Evolutionary conservation across 2,329 filamentous ascomycete genomes (phyloP).

Genomic region (Colletotrichum sansevieriae): DNA sequence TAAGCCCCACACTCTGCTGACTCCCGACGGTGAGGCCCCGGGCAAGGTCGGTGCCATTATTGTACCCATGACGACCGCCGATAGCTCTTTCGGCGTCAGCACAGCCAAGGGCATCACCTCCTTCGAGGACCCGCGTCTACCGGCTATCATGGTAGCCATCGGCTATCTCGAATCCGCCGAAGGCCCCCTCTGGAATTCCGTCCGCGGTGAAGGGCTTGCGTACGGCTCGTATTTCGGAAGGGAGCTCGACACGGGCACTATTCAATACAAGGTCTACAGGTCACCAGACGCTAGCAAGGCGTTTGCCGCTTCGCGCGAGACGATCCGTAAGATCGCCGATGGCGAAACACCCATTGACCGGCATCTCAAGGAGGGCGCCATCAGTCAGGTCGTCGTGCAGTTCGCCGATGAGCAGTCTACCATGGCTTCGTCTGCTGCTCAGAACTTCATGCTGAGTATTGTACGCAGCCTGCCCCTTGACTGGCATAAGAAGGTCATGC

Average conservation of each 20-base stretch:
- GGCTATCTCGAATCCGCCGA: slow-evolving; percentile 94
- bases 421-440: slow-evolving; percentile 83
- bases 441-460: slow-evolving; percentile 86
- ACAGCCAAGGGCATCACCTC: slow-evolving; percentile 80
- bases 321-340: slow-evolving; percentile 80
- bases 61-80: slow-evolving; percentile 90
- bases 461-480: slow-evolving; percentile 81
- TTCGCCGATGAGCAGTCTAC: slow-evolving; percentile 92
- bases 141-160: slow-evolving; percentile 87
- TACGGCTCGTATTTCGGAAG: slow-evolving; percentile 88
- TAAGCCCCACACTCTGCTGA: slow-evolving; percentile 78
- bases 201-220: slow-evolving; percentile 92
- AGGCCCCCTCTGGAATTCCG: slow-evolving; percentile 92
- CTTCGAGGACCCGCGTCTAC: slow-evolving; percentile 81
- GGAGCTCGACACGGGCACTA: slow-evolving; percentile 81
- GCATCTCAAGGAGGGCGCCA: slow-evolving; percentile 87
- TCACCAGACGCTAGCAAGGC: slow-evolving; percentile 92
- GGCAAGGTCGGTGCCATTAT: slow-evolving; percentile 82
- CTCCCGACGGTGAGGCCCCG: slow-evolving; percentile 78
- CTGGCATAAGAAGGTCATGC: slow-evolving; percentile 82
- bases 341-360: slow-evolving; percentile 81
- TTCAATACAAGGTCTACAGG: slow-evolving; percentile 89
- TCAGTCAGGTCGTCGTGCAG: slow-evolving; percentile 87
- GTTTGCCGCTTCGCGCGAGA: slow-evolving; percentile 79
- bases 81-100: slow-evolving; percentile 89